These are phyloP conservation scores for Peronospora belbahrii DNA, from an alignment of 352 stramenopile genomes.

Conservation along the genomic window DNA sequence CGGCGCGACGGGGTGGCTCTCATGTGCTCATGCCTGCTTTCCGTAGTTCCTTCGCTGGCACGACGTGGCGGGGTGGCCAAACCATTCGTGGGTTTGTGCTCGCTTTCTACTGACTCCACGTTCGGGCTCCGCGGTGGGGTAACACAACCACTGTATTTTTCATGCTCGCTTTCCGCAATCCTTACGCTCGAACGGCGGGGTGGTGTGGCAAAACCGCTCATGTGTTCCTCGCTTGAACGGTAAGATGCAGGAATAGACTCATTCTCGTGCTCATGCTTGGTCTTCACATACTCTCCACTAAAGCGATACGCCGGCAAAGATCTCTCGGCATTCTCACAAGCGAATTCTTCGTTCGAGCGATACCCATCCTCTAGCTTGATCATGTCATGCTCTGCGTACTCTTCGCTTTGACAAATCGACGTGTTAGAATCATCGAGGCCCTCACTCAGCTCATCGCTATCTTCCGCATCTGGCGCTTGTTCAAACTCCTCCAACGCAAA, in stretches of 20 bases:
- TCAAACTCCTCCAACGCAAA: slow-evolving; percentile 32
- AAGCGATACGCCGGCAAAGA: not conserved
- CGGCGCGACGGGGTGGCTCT: not conserved
- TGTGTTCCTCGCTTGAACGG: slow-evolving; percentile 1
- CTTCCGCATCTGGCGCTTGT: slow-evolving; percentile 14
- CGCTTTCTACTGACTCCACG: not conserved
- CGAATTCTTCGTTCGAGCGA: slow-evolving; percentile 17
- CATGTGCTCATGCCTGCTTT: not conserved
- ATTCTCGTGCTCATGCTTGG: not conserved
- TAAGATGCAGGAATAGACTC: not conserved
- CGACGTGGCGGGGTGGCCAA: slow-evolving; percentile 4
- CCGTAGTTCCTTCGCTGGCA: slow-evolving; percentile 6
- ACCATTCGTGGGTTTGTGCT: slow-evolving; percentile 17
- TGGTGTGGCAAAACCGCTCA: not conserved
- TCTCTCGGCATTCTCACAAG: not conserved
- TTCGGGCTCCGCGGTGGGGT: not conserved
- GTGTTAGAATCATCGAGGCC: slow-evolving; percentile 13
- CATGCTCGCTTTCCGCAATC: not conserved
- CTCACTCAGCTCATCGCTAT: slow-evolving; percentile 17
- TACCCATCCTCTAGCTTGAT: not conserved
- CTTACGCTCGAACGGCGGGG: slow-evolving; percentile 6
- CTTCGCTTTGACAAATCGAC: slow-evolving; percentile 19
- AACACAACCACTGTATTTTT: too few species aligned
- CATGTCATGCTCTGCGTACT: slow-evolving; percentile 15
- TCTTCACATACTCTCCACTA: slow-evolving; percentile 5